Evolutionary conservation across 768 basidiomycete species (phyloP).

Genomic region (Steccherinum ochraceum): DNA sequence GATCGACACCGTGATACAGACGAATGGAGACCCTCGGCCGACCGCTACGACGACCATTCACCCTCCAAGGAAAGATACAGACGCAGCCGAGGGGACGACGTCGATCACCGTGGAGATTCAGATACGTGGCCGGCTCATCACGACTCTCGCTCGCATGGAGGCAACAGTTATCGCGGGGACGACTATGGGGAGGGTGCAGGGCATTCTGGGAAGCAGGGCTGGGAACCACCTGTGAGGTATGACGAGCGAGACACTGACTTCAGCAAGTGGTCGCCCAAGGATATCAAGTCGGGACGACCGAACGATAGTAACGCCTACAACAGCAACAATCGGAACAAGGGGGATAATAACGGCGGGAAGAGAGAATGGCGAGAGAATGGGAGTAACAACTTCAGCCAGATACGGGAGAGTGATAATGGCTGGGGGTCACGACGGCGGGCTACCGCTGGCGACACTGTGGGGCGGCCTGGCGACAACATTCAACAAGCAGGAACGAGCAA

Average conservation of each 20-base stretch:
- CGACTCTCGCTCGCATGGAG: conserved; percentile 2
- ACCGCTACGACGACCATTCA: conserved; percentile 33
- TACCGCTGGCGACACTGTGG: conserved; percentile 15
- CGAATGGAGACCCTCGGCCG: conserved; percentile 47
- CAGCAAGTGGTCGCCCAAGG: conserved; percentile 9
- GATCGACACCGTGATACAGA: conserved; percentile 45
- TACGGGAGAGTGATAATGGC: conserved; percentile 27
- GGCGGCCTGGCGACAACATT: conserved; percentile 10
- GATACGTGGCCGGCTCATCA: conserved; percentile 7
- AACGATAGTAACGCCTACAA: conserved; percentile 11
- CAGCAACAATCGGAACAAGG: conserved; percentile 8
- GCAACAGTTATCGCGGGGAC: background rate
- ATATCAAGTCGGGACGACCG: conserved; percentile 8
- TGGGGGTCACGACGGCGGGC: conserved; percentile 21
- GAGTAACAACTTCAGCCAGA: conserved; percentile 33
- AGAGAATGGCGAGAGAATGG: conserved; percentile 38
- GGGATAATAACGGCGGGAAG: conserved; percentile 6
- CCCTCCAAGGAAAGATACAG: conserved; percentile 41
- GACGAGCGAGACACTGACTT: conserved; percentile 9
- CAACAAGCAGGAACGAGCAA: conserved; percentile 3
- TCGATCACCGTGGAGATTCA: conserved; percentile 8
- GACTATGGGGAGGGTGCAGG: background rate
- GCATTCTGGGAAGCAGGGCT: conserved; percentile 11
- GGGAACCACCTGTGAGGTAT: conserved; percentile 13
- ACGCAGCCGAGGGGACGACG: conserved; percentile 29